phyloP scores from a whole-genome alignment of 192 early-diverging fungal genomes.

The Umbelopsis ramanniana region DNA sequence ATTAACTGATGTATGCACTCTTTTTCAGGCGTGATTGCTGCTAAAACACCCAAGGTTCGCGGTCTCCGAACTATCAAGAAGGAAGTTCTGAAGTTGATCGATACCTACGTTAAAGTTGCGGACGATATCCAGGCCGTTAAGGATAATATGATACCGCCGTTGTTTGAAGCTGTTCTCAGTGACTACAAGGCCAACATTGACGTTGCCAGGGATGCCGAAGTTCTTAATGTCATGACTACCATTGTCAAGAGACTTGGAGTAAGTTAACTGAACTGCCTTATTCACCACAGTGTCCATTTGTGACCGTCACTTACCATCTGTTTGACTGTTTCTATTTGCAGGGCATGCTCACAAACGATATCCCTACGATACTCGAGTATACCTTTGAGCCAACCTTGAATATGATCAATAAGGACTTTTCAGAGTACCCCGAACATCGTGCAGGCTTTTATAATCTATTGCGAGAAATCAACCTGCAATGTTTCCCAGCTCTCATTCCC shows the following conservation, averaged over 20 bases:
- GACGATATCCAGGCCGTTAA: conserved; percentile 84
- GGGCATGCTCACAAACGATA: conserved; percentile 79
- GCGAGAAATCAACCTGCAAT: conserved; percentile 87
- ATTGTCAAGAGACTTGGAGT: conserved; percentile 83
- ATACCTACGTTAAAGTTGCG: conserved; percentile 87
- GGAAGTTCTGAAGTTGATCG: conserved; percentile 91
- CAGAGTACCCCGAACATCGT: conserved; percentile 97
- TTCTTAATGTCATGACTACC: conserved; percentile 89
- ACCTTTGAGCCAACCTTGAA: conserved; percentile 96
- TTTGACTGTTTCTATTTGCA: conserved; percentile 27
- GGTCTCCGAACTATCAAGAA: conserved; percentile 96
- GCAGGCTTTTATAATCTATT: conserved; percentile 93
- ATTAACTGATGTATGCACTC: not conserved
- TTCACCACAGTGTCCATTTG: not conserved
- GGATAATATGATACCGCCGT: conserved; percentile 86
- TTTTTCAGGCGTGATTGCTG: conserved; percentile 78
- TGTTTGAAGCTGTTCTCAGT: conserved; percentile 86
- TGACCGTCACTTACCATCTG: not conserved
- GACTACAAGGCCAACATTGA: conserved; percentile 91
- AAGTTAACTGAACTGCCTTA: conserved; percentile 25
- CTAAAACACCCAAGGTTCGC: conserved; percentile 88
- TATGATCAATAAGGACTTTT: conserved; percentile 99
- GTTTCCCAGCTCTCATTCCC: conserved; percentile 66
- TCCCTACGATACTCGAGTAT: conserved; percentile 86
- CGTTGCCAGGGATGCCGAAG: conserved; percentile 93